phyloP scores from a whole-genome alignment of 768 basidiomycete genomes.

The Pleurotus pulmonarius region DNA sequence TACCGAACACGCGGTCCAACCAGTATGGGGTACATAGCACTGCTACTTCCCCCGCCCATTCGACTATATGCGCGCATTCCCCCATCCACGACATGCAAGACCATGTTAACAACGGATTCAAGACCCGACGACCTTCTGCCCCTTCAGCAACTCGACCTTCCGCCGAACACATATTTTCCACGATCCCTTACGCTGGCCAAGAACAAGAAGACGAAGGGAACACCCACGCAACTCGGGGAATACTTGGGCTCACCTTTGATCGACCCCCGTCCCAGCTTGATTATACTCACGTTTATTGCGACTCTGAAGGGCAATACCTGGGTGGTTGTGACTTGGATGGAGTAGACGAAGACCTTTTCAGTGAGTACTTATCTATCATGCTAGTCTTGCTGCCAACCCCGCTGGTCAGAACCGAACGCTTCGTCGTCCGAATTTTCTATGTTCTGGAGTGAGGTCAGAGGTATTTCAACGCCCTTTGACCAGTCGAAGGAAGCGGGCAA shows the following conservation, averaged over 20 bases:
- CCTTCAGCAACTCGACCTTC: conserved; percentile 1
- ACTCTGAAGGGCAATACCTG: background rate
- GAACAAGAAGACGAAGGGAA: background rate
- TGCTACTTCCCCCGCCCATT: conserved; percentile 1
- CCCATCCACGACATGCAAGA: background rate
- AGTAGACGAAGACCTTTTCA: background rate
- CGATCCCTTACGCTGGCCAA: no score
- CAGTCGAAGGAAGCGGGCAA: background rate
- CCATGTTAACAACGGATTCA: background rate
- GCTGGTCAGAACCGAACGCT: background rate
- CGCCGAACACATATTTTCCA: background rate
- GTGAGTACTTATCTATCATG: background rate
- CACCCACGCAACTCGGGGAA: background rate
- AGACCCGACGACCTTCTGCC: background rate
- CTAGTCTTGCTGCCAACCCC: background rate
- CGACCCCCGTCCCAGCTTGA: conserved; percentile 5
- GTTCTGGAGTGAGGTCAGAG: background rate
- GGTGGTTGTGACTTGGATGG: background rate
- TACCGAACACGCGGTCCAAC: background rate
- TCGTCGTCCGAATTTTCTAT: background rate
- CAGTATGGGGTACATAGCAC: conserved; percentile 2
- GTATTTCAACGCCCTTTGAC: background rate
- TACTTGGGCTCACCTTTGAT: background rate
- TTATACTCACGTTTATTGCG: conserved; percentile 1
- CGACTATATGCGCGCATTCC: conserved; percentile 5